These are phyloP conservation scores for Hypomyces perniciosus DNA, from an alignment of 2,329 filamentous ascomycete genomes.

Conservation along the genomic window DNA sequence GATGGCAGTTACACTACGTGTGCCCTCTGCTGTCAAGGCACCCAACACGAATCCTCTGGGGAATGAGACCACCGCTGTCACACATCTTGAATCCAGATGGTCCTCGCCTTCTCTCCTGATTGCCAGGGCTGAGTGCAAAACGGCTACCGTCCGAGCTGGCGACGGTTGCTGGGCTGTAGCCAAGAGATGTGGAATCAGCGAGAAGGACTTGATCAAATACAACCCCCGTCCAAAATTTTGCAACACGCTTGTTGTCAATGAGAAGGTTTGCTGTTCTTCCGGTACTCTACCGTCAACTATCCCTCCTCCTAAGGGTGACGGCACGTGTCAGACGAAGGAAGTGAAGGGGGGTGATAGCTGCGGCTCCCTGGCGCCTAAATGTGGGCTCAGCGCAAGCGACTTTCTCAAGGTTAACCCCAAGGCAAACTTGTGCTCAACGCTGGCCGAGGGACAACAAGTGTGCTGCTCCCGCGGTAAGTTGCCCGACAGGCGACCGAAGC, in stretches of 20 bases:
- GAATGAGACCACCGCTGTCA: neutral
- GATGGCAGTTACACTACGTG: conserved; percentile 16
- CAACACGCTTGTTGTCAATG: conserved; percentile 15
- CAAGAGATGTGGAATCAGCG: conserved; percentile 25
- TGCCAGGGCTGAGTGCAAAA: conserved; percentile 16
- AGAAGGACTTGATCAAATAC: conserved; percentile 24
- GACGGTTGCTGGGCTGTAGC: conserved; percentile 28
- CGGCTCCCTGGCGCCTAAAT: conserved; percentile 28
- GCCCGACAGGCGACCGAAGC: conserved; percentile 30
- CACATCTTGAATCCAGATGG: conserved; percentile 6
- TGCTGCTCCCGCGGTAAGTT: conserved; percentile 31
- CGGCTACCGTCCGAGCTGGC: conserved; percentile 17
- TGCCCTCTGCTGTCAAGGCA: conserved; percentile 7
- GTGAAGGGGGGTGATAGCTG: conserved; percentile 31
- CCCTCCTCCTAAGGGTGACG: conserved; percentile 16
- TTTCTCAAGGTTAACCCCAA: conserved; percentile 29
- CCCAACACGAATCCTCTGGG: conserved; percentile 8
- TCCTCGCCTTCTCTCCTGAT: neutral
- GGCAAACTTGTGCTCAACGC: conserved; percentile 21
- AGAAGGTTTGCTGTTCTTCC: conserved; percentile 17
- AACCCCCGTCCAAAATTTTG: conserved; percentile 23
- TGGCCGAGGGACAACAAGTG: conserved; percentile 27
- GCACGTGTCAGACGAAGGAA: conserved; percentile 23
- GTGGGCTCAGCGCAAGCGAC: conserved; percentile 29
- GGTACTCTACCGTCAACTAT: conserved; percentile 16